Evolutionary conservation across 1,284 basidiomycete genomes (phyloP), one percentile per base, ranked within the genome.

Genomic region (Cryptococcus deneoformans): DNA sequence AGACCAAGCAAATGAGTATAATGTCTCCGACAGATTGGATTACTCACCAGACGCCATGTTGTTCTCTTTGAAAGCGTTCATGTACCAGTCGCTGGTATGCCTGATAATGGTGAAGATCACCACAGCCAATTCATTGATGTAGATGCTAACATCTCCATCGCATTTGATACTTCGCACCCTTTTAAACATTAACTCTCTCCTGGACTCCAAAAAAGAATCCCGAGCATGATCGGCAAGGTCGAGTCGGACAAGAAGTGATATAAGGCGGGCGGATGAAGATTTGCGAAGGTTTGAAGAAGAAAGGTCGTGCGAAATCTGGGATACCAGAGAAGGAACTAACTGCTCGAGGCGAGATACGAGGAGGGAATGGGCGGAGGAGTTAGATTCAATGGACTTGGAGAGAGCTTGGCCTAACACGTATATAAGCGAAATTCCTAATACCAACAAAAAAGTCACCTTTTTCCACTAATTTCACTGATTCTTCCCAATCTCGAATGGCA

Each of bases 21-120:
- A 7, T 8, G 38, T 37, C 12, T 29, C 16, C 16, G 29, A 39
- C n/a, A 47, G 10, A 2, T 34, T 20, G 7, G 2, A 67, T 36
- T 34, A 61, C 89, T 66, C 67, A 92, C 92, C 84, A 55, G 91
- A 94, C 0, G 94, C 90, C 69, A 93, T 91, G 60, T 90, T 86
- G 70, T 93, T 92, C 75, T 97, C 94, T 75, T 88, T 91, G 78
- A 97, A 99, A 50, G 92, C 94, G 1, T 87, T 87, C 71, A 97
- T 83, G 77, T 92, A 99, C 96, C 95, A 99, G 76, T 99, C 95
- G 44, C 90, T 90, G 1, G 94, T 97, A 72, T 99, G 73, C 20
- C 75, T 67, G 16, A 79, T 60, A 12, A 78, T 66, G 9, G 77
- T 79, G 54, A 78, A 79, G 48, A 72, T 77, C 9, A 79, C 76